Base-by-base conservation (phyloP, 148 eudicot species). In the Rhododendron mucronatum region DNA sequence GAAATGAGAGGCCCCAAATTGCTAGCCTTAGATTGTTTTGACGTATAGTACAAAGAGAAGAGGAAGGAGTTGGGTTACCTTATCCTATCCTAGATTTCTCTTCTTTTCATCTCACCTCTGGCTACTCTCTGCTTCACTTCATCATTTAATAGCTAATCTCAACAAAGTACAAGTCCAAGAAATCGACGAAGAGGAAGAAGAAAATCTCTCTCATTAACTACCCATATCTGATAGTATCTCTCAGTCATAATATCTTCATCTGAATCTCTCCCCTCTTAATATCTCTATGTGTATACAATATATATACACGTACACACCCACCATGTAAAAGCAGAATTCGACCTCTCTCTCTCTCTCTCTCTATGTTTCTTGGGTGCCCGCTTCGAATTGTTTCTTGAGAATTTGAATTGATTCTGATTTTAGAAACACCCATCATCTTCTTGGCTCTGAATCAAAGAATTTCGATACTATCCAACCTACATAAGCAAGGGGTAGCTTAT, bases 1-100 rank as follows among this genome's bases (percentile, higher is more conserved):
- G 87, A 88, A 88, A 91, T 86, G 93, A 85, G 90, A 90, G 93
- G 91, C 86, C 82, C 83, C 15, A 90, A 91, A 83, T 89, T 78
- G 78, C 53, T 18, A 28, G 80, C 80, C 80, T 44, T 76, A 76
- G 26, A 77, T 77, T 77, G 50, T 91, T 90, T 67, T 67, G 5
- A 67, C 73, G 33, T 26, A 67, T 67, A 30, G 39, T 71, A 12
- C 39, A 30, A 30, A 71, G 76, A 71, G 76, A 30, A 71, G 76
- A 71, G 39, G 3, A 71, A 30, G 39, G 20, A 13, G 20, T 30
- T 71, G 39, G 76, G 76, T 28, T 71, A 71, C 76, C 76, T 71
- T 71, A 91, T 91, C 93, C 92, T 91, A 91, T 91, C 91, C 89
- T 61, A 41, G 7, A 23, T 83, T 37, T 9, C 50, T 80, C 80